Evolutionary conservation across 495 filamentous ascomycete genomes (phyloP).

Genomic region (Gamarada debralockiae): DNA sequence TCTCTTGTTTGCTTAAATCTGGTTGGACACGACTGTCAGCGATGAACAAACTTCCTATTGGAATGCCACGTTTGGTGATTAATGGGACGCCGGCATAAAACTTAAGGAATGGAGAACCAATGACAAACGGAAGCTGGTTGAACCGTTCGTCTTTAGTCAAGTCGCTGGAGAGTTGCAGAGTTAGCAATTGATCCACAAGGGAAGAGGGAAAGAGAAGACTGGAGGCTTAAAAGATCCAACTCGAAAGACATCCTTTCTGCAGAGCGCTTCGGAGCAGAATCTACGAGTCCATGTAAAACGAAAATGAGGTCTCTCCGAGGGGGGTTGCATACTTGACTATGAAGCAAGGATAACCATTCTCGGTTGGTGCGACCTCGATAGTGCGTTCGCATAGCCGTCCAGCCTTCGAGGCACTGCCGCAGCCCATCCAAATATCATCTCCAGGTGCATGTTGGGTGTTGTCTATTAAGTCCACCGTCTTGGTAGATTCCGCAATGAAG

Average conservation of each 20-base stretch:
- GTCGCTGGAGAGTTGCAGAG: slow-evolving; percentile 26
- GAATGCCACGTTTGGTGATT: slow-evolving; percentile 61
- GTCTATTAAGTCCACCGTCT: slow-evolving; percentile 32
- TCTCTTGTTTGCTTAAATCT: slow-evolving; percentile 33
- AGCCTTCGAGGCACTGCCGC: slow-evolving; percentile 34
- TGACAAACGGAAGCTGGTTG: slow-evolving; percentile 37
- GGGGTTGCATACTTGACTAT: not conserved
- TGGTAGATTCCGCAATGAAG: slow-evolving; percentile 52
- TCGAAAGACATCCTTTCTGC: too few species aligned
- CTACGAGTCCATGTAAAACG: too few species aligned
- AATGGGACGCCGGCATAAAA: slow-evolving; percentile 68
- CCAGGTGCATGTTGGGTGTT: slow-evolving; percentile 29
- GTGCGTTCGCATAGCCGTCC: slow-evolving; percentile 42
- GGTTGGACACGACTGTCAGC: slow-evolving; percentile 53
- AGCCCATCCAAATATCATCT: slow-evolving; percentile 43
- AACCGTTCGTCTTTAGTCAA: slow-evolving; percentile 46
- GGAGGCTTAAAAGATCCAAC: too few species aligned
- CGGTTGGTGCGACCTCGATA: not conserved
- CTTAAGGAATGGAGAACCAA: slow-evolving; percentile 36
- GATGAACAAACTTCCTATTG: slow-evolving; percentile 68
- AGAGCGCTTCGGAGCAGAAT: too few species aligned
- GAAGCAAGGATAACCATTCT: not conserved
- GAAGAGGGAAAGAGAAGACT: too few species aligned
- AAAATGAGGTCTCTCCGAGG: too few species aligned
- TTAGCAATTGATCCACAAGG: slow-evolving; percentile 9